phyloP scores from a whole-genome alignment of 2,329 filamentous ascomycete species.

The Penicillium sp. region DNA sequence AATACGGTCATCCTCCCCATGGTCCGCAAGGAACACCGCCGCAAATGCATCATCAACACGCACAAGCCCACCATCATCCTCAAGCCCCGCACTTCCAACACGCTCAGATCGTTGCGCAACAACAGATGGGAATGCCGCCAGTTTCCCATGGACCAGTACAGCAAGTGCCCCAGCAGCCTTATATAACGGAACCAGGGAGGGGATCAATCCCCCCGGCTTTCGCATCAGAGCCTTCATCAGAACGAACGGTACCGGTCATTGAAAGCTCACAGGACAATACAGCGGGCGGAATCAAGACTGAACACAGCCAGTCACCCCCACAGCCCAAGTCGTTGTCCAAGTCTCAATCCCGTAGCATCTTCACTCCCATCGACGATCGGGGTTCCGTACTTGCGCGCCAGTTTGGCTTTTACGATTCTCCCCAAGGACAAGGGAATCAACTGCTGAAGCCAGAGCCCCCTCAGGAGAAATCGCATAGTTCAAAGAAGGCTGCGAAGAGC shows the following conservation, averaged over 20 bases:
- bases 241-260: slow-evolving; percentile 61
- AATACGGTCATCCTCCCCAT: slow-evolving; percentile 46
- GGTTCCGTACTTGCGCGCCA: slow-evolving; percentile 86
- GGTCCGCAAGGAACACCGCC: slow-evolving; percentile 38
- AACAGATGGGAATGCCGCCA: slow-evolving; percentile 32
- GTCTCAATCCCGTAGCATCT: slow-evolving; percentile 86
- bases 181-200: slow-evolving; percentile 74
- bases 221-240: slow-evolving; percentile 56
- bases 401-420: slow-evolving; percentile 61
- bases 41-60: slow-evolving; percentile 25
- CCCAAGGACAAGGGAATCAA: slow-evolving; percentile 48
- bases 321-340: slow-evolving; percentile 68
- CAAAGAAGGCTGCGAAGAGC: slow-evolving; percentile 63
- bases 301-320: slow-evolving; percentile 47
- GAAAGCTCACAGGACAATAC: slow-evolving; percentile 59
- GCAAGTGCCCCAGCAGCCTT: slow-evolving; percentile 67
- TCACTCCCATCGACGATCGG: slow-evolving; percentile 94
- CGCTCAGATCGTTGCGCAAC: slow-evolving; percentile 33
- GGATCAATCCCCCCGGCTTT: slow-evolving; percentile 73
- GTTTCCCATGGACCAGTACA: slow-evolving; percentile 45
- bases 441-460: slow-evolving; percentile 36
- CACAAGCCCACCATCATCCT: slow-evolving; percentile 36
- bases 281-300: slow-evolving; percentile 41
- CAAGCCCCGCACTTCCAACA: slow-evolving; percentile 48
- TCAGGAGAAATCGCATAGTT: slow-evolving; percentile 50